Evolutionary conservation across 2,329 filamentous ascomycete species (phyloP).

Genomic region (Pyrenophora seminiperda): DNA sequence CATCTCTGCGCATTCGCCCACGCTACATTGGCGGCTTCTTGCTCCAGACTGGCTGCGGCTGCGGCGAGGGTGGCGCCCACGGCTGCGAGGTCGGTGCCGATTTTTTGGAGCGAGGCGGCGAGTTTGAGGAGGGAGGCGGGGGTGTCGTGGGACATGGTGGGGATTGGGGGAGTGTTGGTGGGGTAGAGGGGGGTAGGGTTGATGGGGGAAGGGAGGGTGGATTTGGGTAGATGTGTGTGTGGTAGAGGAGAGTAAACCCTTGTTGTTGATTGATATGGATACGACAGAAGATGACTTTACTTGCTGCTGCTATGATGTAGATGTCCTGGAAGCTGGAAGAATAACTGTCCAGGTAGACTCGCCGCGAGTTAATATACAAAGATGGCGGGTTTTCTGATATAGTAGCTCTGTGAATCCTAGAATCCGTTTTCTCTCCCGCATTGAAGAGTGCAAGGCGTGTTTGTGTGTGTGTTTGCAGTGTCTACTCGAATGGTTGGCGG

Average conservation of each 20-base stretch:
- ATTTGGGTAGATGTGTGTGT: neutral
- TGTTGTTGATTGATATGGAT: too few relatives aligned
- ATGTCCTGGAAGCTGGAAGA: too few relatives aligned
- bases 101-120: constrained; percentile 25
- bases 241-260: too few relatives aligned
- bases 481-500: too few relatives aligned
- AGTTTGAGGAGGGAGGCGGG: constrained; percentile 30
- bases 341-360: too few relatives aligned
- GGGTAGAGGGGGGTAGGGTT: neutral
- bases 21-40: constrained; percentile 34
- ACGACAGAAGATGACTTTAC: too few relatives aligned
- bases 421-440: too few relatives aligned
- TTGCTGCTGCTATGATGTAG: too few relatives aligned
- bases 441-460: neutral
- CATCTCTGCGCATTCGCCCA: constrained; percentile 27
- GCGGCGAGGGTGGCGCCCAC: constrained; percentile 22
- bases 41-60: constrained; percentile 23
- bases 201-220: too few relatives aligned
- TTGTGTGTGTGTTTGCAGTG: neutral
- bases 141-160: constrained; percentile 20
- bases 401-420: too few relatives aligned
- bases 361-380: too few relatives aligned
- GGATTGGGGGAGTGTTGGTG: neutral
- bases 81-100: constrained; percentile 19
- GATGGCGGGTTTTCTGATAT: too few relatives aligned